A percentile compares a stretch with the other conserved stretches of the same genome.
phyloP scores from a whole-genome alignment of 2,329 filamentous ascomycete species.

The Furcasterigmium sp. region DNA sequence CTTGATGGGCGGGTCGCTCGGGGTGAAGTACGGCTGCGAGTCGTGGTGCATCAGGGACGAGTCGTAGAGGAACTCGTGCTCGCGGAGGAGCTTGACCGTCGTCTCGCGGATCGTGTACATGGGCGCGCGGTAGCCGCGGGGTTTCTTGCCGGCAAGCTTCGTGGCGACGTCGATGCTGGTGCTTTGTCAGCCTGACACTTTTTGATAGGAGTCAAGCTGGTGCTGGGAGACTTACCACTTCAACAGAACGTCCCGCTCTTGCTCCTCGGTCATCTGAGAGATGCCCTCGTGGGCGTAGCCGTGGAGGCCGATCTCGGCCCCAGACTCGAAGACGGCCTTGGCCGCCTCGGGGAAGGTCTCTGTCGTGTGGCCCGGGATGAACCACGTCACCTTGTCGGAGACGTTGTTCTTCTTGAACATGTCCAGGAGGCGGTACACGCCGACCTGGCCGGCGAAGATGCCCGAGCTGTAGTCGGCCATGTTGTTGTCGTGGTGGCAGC shows the following conservation, averaged over 20 bases:
- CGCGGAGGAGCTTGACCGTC: conserved; percentile 36
- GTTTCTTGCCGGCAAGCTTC: conserved; percentile 31
- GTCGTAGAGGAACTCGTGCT: conserved; percentile 39
- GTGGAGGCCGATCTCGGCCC: conserved; percentile 40
- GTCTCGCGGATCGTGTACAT: conserved; percentile 40
- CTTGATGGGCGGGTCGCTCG: conserved; percentile 27
- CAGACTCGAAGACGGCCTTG: conserved; percentile 31
- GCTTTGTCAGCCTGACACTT: neutral
- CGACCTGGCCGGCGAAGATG: conserved; percentile 44
- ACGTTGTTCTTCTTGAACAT: conserved; percentile 36
- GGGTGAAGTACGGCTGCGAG: conserved; percentile 36
- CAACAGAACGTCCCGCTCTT: conserved; percentile 38
- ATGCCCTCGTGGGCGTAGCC: conserved; percentile 44
- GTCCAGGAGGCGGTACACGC: conserved; percentile 42
- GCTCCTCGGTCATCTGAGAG: conserved; percentile 33
- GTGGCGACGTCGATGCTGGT: conserved; percentile 31
- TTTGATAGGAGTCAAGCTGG: neutral
- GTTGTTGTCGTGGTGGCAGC: conserved; percentile 40
- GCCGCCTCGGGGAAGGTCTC: conserved; percentile 41
- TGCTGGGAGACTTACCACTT: conserved; percentile 25
- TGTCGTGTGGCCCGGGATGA: conserved; percentile 43
- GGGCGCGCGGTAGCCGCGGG: conserved; percentile 41
- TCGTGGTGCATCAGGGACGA: conserved; percentile 39
- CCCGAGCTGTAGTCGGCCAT: conserved; percentile 43
- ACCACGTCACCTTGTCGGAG: conserved; percentile 43